phyloP scores from a whole-genome alignment of 371 early-diverging fungal genomes.

The Lichtheimia corymbifera region DNA sequence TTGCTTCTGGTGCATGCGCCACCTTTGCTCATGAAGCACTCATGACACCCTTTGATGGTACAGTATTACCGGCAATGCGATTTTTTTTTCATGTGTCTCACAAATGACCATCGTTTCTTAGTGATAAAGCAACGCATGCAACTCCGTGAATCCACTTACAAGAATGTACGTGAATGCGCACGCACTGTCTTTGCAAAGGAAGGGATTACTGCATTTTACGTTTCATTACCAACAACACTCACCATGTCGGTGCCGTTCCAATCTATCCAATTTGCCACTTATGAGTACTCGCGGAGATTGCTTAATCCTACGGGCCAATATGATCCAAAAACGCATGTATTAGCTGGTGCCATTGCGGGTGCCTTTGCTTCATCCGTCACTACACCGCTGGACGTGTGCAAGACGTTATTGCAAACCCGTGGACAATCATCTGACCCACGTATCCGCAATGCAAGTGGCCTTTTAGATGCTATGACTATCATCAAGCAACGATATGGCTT shows the following conservation, averaged over 20 bases:
- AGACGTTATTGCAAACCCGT: constrained; percentile 91
- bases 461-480: constrained; percentile 69
- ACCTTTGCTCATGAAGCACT: constrained; percentile 87
- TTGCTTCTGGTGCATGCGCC: constrained; percentile 88
- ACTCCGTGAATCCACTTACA: constrained; percentile 66
- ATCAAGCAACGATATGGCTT: constrained; percentile 79
- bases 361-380: constrained; percentile 88
- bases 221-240: constrained; percentile 92
- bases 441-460: constrained; percentile 70
- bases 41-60: constrained; percentile 95
- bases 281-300: constrained; percentile 77
- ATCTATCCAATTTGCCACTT: constrained; percentile 87
- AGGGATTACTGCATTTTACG: constrained; percentile 86
- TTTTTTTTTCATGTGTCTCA: constrained; percentile 37
- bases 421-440: constrained; percentile 70
- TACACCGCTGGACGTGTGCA: constrained; percentile 91
- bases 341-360: constrained; percentile 90
- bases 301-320: constrained; percentile 81
- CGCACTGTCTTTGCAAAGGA: constrained; percentile 65
- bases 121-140: constrained; percentile 98
- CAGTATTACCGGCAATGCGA: background rate
- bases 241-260: constrained; percentile 94
- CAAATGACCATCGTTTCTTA: constrained; percentile 15
- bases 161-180: constrained; percentile 72
- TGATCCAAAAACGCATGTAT: constrained; percentile 82